These are phyloP conservation scores for Malus hybrid DNA, from an alignment of 331 rosid species.

Conservation along the genomic window DNA sequence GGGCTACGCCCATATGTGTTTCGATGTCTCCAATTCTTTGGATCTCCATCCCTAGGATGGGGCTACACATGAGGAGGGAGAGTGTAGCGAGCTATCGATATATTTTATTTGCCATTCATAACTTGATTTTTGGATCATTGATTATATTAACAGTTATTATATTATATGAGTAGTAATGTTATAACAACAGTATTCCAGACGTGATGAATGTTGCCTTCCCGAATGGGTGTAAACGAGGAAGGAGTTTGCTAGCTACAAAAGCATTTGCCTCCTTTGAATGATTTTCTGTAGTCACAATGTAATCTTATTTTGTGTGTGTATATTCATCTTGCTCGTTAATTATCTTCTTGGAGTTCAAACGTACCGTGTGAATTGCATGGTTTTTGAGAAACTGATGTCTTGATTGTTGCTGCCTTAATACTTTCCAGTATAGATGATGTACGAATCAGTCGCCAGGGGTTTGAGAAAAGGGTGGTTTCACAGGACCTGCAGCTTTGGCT, in stretches of 20 bases:
- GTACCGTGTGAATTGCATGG: neutral
- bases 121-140: neutral
- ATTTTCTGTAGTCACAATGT: neutral
- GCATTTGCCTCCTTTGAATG: neutral
- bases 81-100: neutral
- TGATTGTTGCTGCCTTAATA: neutral
- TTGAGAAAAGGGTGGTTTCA: conserved; percentile 88
- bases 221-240: neutral
- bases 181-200: neutral
- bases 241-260: neutral
- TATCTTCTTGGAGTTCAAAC: neutral
- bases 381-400: neutral
- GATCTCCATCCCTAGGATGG: neutral
- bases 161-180: neutral
- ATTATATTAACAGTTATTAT: no score
- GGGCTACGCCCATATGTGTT: neutral
- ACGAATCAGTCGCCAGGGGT: conserved; percentile 69
- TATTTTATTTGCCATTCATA: neutral
- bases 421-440: conserved; percentile 50
- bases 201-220: neutral
- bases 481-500: conserved; percentile 98
- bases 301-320: neutral
- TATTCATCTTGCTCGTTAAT: neutral
- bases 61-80: neutral
- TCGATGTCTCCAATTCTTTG: neutral